Evolutionary conservation across 352 stramenopile species (phyloP), one percentile per base, ranked within the genome.

Genomic region (Phytophthora syringae): DNA sequence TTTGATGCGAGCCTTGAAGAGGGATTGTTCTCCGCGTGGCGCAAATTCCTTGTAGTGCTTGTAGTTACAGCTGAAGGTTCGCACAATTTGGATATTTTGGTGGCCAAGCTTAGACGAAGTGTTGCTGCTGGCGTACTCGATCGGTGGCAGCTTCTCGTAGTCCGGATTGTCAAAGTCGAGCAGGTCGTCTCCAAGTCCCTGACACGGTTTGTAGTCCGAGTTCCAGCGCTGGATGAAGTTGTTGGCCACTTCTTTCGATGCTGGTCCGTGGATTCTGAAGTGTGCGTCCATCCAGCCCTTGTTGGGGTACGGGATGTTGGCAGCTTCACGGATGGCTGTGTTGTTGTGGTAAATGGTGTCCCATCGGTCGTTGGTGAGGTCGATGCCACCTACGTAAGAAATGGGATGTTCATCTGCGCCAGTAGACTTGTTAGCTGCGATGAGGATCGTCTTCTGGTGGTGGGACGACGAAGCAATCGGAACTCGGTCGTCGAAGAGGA

Each of bases 151-250:
- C 49, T 55, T 24, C 11, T 62, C 30, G 12, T 61, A 52, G 82
- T 25, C 13, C 15, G 75, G 75, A 50, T 82, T 84, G 30, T 73
- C 59, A 52, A 78, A 82, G 50, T 76, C 56, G 10, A 78, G 52
- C 6, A 81, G 21, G 24, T 68, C 49, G 50, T 76, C 67, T 12
- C 67, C 32, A 2, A 55, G 22, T 16, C 69, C 62, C 36, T 52
- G 18, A 12, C 52, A 58, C 32, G 44, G 52, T 39, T 61, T 57
- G 21, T 50, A 54, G 36, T 76, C 59, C 9, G 66, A 71, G 64
- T 86, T 84, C 77, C 72, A 84, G n/a, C 76, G 74, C 5, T 37
- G 49, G n/a, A 79, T 22, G 44, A 88, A 88, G 57, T 84, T 86
- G 32, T 47, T 51, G 9, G 63, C 75, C 1, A 89, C 72, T 36